Percentiles rank a stretch among this genome's conserved stretches.
phyloP scores from a whole-genome alignment of 106 monocot genomes.

The Dendrobium nobile region DNA sequence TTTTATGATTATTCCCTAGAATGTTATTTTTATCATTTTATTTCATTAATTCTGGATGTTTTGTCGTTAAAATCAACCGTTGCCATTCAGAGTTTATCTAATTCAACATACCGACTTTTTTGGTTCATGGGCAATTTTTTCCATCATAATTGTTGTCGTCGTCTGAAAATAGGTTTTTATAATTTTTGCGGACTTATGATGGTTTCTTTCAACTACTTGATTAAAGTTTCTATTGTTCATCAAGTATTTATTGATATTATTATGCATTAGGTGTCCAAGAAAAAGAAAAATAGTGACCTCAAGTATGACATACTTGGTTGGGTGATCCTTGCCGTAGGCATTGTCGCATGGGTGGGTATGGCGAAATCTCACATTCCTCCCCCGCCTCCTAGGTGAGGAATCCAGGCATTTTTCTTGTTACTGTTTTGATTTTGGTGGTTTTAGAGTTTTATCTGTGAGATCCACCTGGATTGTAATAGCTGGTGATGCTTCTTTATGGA shows the following conservation, averaged over 20 bases:
- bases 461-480: background rate
- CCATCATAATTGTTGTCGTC: too few species aligned
- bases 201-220: too few species aligned
- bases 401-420: background rate
- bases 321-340: conserved; percentile 29
- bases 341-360: conserved; percentile 38
- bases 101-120: too few species aligned
- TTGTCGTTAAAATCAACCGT: too few species aligned
- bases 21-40: too few species aligned
- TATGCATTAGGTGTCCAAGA: conserved; percentile 15
- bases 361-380: conserved; percentile 42
- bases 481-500: background rate
- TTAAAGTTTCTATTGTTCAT: background rate
- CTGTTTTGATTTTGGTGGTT: background rate
- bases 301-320: conserved; percentile 42
- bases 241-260: background rate
- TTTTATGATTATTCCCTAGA: too few species aligned
- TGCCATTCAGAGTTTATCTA: too few species aligned
- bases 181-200: too few species aligned
- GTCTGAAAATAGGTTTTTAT: too few species aligned
- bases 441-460: background rate
- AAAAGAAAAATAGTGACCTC: conserved; percentile 23
- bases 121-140: too few species aligned
- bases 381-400: conserved; percentile 20
- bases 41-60: too few species aligned